Conservation (phyloP, 2,329 filamentous ascomycete genomes). For the Rutstroemia sp. region DNA sequence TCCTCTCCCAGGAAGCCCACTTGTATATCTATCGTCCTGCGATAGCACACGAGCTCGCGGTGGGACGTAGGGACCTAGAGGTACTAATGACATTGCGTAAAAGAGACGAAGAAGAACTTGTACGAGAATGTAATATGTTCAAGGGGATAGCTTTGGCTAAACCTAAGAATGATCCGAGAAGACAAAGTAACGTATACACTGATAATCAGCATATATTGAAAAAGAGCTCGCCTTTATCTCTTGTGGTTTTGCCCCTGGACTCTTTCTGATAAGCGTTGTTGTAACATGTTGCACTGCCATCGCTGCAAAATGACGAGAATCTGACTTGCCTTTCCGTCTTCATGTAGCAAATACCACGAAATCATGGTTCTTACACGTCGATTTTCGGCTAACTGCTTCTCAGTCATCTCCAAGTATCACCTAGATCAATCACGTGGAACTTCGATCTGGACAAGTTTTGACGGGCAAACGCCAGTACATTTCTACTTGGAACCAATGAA, state of each 20-base stretch:
- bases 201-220: not conserved
- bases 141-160: not conserved
- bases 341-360: slow-evolving; percentile 15
- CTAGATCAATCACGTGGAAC: slow-evolving; percentile 13
- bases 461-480: slow-evolving; percentile 19
- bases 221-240: slow-evolving; percentile 5
- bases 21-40: slow-evolving; percentile 3
- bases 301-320: slow-evolving; percentile 11
- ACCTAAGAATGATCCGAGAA: not conserved
- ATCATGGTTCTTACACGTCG: slow-evolving; percentile 15
- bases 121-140: not conserved
- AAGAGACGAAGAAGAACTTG: not conserved
- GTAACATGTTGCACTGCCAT: slow-evolving; percentile 2
- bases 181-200: slow-evolving; percentile 6
- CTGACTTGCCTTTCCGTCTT: slow-evolving; percentile 17
- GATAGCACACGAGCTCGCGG: slow-evolving; percentile 5
- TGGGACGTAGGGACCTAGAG: slow-evolving; percentile 3
- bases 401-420: slow-evolving; percentile 6
- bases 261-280: not conserved
- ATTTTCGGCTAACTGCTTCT: slow-evolving; percentile 9
- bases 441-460: slow-evolving; percentile 6
- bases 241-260: not conserved
- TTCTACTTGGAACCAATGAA: slow-evolving; percentile 17
- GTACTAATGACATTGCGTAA: slow-evolving; percentile 8
- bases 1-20: not conserved